Percentiles rank a stretch among this genome's conserved stretches.
Evolutionary conservation across 208 protist species (phyloP).

Genomic region (Strigomonas culicis): DNA sequence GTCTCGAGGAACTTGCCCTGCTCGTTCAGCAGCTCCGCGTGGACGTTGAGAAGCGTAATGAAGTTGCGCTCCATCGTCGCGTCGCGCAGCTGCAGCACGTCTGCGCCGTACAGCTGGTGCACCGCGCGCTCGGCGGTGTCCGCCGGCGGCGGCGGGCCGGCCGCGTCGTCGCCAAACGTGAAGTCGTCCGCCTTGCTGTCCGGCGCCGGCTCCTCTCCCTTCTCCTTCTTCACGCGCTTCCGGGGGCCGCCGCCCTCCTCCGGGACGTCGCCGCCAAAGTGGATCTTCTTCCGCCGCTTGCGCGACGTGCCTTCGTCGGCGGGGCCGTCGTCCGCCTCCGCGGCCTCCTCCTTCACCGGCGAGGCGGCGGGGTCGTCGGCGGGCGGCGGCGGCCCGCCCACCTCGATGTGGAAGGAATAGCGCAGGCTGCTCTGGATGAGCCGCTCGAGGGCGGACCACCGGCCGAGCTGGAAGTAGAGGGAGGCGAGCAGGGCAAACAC

Average conservation of each 20-base stretch:
- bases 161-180: slow-evolving; percentile 16
- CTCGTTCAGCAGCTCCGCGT: slow-evolving; percentile 85
- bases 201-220: neutral
- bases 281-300: neutral
- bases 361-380: neutral
- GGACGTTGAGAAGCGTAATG: slow-evolving; percentile 85
- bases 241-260: neutral
- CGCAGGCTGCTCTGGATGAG: slow-evolving; percentile 79
- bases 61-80: slow-evolving; percentile 38
- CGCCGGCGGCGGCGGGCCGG: neutral
- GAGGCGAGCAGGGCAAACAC: slow-evolving; percentile 85
- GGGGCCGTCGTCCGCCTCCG: neutral
- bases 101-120: neutral
- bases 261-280: neutral
- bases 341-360: neutral
- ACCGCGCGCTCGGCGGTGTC: neutral
- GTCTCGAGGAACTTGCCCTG: slow-evolving; percentile 75
- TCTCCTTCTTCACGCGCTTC: slow-evolving; percentile 2
- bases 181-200: slow-evolving; percentile 26
- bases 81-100: neutral
- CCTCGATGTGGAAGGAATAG: slow-evolving; percentile 42
- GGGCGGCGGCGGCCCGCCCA: neutral
- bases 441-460: slow-evolving; percentile 75
- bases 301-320: neutral
- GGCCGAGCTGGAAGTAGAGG: slow-evolving; percentile 85